These are phyloP conservation scores for Solanum piurae DNA, from an alignment of 257 asterid genomes.

Conservation along the genomic window DNA sequence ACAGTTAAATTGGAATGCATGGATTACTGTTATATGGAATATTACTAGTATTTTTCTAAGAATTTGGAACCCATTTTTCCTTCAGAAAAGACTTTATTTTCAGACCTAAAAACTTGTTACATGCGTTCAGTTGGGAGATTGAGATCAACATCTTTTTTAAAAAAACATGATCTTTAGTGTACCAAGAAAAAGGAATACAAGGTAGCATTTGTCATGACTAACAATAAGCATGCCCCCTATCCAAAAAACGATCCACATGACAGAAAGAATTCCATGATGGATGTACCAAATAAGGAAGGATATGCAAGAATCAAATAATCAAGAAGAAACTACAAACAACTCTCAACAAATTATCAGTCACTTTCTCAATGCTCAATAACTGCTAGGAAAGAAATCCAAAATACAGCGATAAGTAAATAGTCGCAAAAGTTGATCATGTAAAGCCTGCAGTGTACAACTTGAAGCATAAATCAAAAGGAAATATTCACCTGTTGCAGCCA, in stretches of 20 bases:
- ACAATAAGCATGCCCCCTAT: neutral
- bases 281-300: neutral
- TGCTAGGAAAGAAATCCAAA: neutral
- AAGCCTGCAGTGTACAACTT: neutral
- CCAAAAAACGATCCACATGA: neutral
- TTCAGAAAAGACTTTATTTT: neutral
- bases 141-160: neutral
- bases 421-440: neutral
- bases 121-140: neutral
- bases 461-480: neutral
- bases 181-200: neutral
- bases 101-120: neutral
- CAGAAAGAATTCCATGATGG: neutral
- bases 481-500: conserved; percentile 41
- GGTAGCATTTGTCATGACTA: neutral
- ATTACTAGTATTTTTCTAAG: neutral
- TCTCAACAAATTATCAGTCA: neutral
- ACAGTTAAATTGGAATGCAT: neutral
- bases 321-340: neutral
- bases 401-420: neutral
- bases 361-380: neutral
- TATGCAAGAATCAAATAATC: neutral
- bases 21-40: neutral
- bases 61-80: neutral
- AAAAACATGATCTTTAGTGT: neutral